Conservation (phyloP, 202 grass and related monocot genomes). For the Tripidium arundinaceum region DNA sequence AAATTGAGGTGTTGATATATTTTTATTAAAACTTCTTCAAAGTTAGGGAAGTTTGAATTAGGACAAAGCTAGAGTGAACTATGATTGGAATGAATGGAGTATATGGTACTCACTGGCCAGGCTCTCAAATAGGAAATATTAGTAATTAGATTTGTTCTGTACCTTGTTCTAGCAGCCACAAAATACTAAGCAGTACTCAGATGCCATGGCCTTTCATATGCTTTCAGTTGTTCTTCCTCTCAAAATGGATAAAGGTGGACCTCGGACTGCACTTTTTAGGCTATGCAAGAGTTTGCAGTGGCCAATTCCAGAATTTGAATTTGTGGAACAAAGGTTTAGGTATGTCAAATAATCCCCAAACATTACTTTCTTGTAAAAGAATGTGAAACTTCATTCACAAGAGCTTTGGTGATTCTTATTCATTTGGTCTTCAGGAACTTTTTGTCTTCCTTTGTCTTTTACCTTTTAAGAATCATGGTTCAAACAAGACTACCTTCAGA, state of each 20-base stretch:
- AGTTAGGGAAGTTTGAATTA: neutral
- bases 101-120: conserved; percentile 3
- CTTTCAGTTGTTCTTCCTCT: conserved; percentile 54
- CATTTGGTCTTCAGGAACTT: too few species aligned
- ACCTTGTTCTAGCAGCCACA: neutral
- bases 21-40: neutral
- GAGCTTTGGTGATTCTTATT: conserved; percentile 26
- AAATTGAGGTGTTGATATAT: neutral
- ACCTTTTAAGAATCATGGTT: neutral
- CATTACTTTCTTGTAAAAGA: neutral
- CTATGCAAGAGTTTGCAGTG: conserved; percentile 81
- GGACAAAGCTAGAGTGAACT: neutral
- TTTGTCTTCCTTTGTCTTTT: too few species aligned
- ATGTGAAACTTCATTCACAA: conserved; percentile 2
- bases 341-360: conserved; percentile 30
- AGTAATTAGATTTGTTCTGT: conserved; percentile 1
- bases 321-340: conserved; percentile 58
- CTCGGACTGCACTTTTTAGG: conserved; percentile 67
- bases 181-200: conserved; percentile 5
- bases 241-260: conserved; percentile 82
- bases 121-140: conserved; percentile 6
- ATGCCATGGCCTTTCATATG: conserved; percentile 8
- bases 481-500: neutral
- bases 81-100: neutral
- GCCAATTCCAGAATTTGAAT: conserved; percentile 80